phyloP scores from a whole-genome alignment of 2,329 filamentous ascomycete species.

The Claviceps capensis region DNA sequence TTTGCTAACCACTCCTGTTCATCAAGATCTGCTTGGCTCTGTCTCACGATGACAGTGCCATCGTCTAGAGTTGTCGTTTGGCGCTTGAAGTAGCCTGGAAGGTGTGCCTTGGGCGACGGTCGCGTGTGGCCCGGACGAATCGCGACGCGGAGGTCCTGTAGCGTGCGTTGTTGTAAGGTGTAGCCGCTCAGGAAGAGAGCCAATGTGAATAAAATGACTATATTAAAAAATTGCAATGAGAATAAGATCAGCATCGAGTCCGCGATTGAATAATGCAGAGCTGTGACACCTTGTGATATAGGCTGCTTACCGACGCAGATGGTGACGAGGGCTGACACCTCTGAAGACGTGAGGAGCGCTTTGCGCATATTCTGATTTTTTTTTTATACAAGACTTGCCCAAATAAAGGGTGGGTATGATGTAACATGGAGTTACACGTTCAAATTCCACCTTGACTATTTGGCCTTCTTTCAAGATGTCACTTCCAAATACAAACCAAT shows the following conservation, averaged over 20 bases:
- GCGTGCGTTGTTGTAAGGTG: constrained; percentile 72
- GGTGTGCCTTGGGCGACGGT: constrained; percentile 33
- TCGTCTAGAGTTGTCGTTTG: constrained; percentile 32
- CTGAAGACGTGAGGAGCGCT: constrained; percentile 52
- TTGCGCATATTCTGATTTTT: constrained; percentile 15
- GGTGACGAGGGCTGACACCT: constrained; percentile 56
- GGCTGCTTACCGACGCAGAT: constrained; percentile 43
- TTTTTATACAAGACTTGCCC: not conserved
- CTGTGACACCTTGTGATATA: not conserved
- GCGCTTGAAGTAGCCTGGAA: constrained; percentile 36
- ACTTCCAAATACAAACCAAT: too few relatives aligned
- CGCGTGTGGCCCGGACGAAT: constrained; percentile 39
- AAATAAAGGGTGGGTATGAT: not conserved
- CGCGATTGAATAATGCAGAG: not conserved
- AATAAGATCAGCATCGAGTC: constrained; percentile 8
- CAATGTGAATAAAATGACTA: constrained; percentile 64
- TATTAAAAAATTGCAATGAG: not conserved
- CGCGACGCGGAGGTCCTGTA: constrained; percentile 61
- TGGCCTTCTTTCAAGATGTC: too few relatives aligned
- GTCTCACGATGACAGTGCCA: constrained; percentile 27
- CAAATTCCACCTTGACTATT: too few relatives aligned
- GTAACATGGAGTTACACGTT: too few relatives aligned
- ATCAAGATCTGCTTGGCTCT: constrained; percentile 20
- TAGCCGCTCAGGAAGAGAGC: constrained; percentile 83
- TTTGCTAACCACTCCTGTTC: constrained; percentile 10